Evolutionary conservation across 2,329 filamentous ascomycete genomes (phyloP).

Genomic region (Monosporascus sp.): DNA sequence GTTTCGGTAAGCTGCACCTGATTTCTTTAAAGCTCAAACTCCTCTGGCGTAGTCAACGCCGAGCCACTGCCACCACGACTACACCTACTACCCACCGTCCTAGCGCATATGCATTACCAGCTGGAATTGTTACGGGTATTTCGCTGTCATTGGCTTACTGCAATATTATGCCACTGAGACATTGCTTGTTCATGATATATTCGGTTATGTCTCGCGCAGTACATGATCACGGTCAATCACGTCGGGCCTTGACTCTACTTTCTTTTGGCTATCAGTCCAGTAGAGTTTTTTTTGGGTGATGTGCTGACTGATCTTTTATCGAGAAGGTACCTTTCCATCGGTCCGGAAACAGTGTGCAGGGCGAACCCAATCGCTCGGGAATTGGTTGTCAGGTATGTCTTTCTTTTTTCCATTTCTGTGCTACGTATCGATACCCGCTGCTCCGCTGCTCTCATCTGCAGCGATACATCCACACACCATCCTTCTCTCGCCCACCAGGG

Average conservation of each 20-base stretch:
- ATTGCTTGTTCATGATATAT: slow-evolving; percentile 11
- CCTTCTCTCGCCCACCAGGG: slow-evolving; percentile 19
- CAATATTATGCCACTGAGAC: slow-evolving; percentile 8
- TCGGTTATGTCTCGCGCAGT: neutral
- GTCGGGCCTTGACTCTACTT: neutral
- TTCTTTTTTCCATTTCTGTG: slow-evolving; percentile 13
- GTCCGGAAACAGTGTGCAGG: slow-evolving; percentile 22
- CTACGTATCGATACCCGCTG: slow-evolving; percentile 13
- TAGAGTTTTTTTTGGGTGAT: neutral
- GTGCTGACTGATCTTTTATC: slow-evolving; percentile 7
- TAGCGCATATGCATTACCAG: slow-evolving; percentile 18
- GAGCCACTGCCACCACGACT: slow-evolving; percentile 10
- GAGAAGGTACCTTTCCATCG: slow-evolving; percentile 21
- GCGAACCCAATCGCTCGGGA: slow-evolving; percentile 28
- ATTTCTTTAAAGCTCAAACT: slow-evolving; percentile 9
- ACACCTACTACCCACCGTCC: slow-evolving; percentile 15
- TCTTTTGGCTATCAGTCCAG: neutral
- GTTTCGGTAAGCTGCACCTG: slow-evolving; percentile 16
- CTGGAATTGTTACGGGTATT: slow-evolving; percentile 15
- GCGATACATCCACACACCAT: slow-evolving; percentile 30
- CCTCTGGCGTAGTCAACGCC: slow-evolving; percentile 11
- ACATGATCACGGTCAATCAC: neutral
- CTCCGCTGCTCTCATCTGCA: slow-evolving; percentile 25
- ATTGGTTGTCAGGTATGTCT: slow-evolving; percentile 24
- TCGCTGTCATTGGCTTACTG: slow-evolving; percentile 16